phyloP scores from a whole-genome alignment of 768 basidiomycete genomes.

The Polyporus arcularius region DNA sequence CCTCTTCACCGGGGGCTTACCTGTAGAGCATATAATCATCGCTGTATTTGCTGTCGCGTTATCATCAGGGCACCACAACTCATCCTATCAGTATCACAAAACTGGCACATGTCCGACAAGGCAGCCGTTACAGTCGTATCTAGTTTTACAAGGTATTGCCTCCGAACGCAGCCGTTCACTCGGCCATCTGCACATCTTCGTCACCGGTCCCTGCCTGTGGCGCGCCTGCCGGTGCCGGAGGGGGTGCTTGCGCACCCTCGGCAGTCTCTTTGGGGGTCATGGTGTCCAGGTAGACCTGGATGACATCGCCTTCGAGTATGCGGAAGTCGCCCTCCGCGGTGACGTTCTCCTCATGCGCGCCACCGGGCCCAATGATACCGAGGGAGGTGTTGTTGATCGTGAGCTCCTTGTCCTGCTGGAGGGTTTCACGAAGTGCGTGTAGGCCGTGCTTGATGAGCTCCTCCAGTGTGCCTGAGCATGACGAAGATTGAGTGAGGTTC shows the following conservation, averaged over 20 bases:
- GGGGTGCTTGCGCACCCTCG: constrained; percentile 41
- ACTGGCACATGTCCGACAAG: not conserved
- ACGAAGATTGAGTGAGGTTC: not conserved
- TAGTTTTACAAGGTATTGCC: constrained; percentile 17
- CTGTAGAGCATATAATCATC: constrained; percentile 13
- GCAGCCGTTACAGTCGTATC: constrained; percentile 8
- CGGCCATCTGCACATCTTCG: constrained; percentile 88
- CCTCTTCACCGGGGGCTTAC: not conserved
- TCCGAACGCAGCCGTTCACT: constrained; percentile 34
- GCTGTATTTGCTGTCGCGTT: constrained; percentile 6
- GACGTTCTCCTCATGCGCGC: constrained; percentile 54
- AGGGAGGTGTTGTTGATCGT: constrained; percentile 92
- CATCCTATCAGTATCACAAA: not conserved
- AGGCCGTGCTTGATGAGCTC: constrained; percentile 92
- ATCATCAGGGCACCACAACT: constrained; percentile 1
- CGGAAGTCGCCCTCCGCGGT: constrained; percentile 69
- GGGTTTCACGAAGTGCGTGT: constrained; percentile 91
- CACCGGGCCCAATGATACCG: constrained; percentile 82
- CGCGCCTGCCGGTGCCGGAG: constrained; percentile 47
- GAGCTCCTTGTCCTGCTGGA: constrained; percentile 98
- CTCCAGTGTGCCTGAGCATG: constrained; percentile 68
- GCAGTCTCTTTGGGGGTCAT: constrained; percentile 73
- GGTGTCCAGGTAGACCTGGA: constrained; percentile 72
- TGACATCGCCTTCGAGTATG: constrained; percentile 81
- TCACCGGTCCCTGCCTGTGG: constrained; percentile 40